Evolutionary conservation across 768 basidiomycete species (phyloP).

Genomic region (Melanogaster broomeanus): DNA sequence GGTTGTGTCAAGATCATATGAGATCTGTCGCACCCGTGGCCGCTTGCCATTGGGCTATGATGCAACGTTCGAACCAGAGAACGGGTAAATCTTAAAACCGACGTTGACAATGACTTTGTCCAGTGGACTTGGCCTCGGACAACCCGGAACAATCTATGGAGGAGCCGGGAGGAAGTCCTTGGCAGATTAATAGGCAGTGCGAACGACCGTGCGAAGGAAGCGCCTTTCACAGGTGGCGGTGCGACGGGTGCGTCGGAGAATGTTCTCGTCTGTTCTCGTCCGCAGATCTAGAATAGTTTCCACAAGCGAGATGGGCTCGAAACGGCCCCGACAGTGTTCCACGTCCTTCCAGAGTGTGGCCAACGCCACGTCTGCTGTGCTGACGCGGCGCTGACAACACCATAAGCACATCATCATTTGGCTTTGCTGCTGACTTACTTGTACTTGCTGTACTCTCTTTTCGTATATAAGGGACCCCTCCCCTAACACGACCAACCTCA

Average conservation of each 20-base stretch:
- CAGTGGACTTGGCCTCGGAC: constrained; percentile 1
- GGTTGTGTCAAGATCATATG: no score
- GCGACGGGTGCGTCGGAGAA: no score
- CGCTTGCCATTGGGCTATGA: no score
- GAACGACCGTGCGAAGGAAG: no score
- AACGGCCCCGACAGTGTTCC: neutral
- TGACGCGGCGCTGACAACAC: neutral
- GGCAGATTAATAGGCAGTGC: no score
- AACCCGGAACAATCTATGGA: constrained; percentile 23
- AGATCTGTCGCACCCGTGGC: no score
- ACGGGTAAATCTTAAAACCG: neutral
- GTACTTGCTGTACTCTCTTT: neutral
- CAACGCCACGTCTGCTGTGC: neutral
- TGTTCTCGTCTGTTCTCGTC: no score
- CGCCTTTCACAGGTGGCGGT: no score
- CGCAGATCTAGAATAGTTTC: no score
- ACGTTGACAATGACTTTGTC: neutral
- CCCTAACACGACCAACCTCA: neutral
- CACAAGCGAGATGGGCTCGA: neutral
- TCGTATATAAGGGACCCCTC: constrained; percentile 1
- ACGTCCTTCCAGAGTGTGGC: constrained; percentile 2
- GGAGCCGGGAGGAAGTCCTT: no score
- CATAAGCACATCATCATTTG: constrained; percentile 1
- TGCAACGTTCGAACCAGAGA: no score
- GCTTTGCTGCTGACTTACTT: neutral